Base-by-base conservation (phyloP, 257 asterid species). In the Galeopsis tetrahit region DNA sequence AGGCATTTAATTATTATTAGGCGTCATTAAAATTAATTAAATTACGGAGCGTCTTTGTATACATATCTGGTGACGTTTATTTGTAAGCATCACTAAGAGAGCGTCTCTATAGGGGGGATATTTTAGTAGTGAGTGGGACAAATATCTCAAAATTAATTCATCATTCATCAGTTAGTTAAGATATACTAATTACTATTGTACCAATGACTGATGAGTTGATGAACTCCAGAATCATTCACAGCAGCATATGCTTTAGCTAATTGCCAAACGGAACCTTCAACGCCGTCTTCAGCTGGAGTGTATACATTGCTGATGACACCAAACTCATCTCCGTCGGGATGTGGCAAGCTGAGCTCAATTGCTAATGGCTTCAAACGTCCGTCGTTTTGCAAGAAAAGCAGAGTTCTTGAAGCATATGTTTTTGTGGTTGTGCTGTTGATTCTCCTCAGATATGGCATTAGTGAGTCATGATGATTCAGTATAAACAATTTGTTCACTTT, bases 131-230 rank as follows among this genome's bases (percentile, higher is more conserved):
- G n/a, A n/a, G 28, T 21, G 28, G 28, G 28, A 21, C 28, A 21
- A 21, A 21, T 21, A 21, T 13, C 53, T 55, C 44, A 40, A 70
- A 32, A 11, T 2, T 10, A 2, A 21, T 21, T 21, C 28, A 21
- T 21, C 28, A 21, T 21, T 21, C 28, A 21, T 21, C 28, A 21
- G 28, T 21, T 21, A 21, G 28, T 21, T 21, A 21, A 21, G 28
- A 21, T 21, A 21, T 21, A n/a, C 7, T 4, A 33, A 14, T 5
- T 17, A 6, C 39, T 52, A 15, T 44, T 4, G 15, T 81, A 83
- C 87, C 88, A 85, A 57, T 85, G 90, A 69, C 88, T 79, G 56
- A 83, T 68, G 51, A 85, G 88, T 71, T 85, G 85, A 75, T 85
- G 90, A 70, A 74, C 65, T 4, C 90, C 90, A 1, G 90, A 79